Evolutionary conservation across 371 early-diverging fungal species (phyloP), one percentile per base, ranked within the genome.

Genomic region (Chytridiales sp.): DNA sequence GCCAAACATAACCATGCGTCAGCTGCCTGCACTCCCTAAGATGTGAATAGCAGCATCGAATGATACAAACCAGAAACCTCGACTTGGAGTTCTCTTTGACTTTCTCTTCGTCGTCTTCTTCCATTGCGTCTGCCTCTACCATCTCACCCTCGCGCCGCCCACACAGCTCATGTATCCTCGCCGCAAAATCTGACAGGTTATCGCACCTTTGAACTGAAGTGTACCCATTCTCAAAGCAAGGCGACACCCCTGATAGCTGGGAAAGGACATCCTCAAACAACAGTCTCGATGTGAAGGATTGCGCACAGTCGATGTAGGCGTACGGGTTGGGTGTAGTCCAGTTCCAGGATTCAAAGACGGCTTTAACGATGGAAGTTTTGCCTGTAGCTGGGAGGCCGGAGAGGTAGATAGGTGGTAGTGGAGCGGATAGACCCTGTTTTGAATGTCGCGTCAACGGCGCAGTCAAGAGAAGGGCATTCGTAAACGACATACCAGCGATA

Each of bases 341-440:
- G 53, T 11, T 34, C 31, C n/a, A 52, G 35, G 6, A 50, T 56
- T 44, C 47, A 19, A 53, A 36, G 24, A 53, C 53, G 38, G 5
- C 5, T 8, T 27, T 35, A 21, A 24, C 17, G 1, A 30, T 13
- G n/a, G 31, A 6, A n/a, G 17, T 40, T 61, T 93, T 93, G 42
- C 91, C 93, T 1, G 88, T 84, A 0, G 89, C 83, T 0, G 87
- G 77, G 51, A 78, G 85, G 0, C 90, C 90, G 36, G 80, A 83
- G 27, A 88, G 67, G 58, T 87, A 76, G 32, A 86, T 61, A 27
- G 80, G 73, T 0, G 83, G 75, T 3, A 44, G n/a, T n/a, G n/a
- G n/a, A n/a, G n/a, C n/a, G n/a, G n/a, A n/a, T n/a, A n/a, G n/a
- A n/a, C n/a, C n/a, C n/a, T n/a, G n/a, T n/a, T n/a, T n/a, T n/a